Evolutionary conservation across 2,329 filamentous ascomycete genomes (phyloP).

Genomic region (Botrytis porri): DNA sequence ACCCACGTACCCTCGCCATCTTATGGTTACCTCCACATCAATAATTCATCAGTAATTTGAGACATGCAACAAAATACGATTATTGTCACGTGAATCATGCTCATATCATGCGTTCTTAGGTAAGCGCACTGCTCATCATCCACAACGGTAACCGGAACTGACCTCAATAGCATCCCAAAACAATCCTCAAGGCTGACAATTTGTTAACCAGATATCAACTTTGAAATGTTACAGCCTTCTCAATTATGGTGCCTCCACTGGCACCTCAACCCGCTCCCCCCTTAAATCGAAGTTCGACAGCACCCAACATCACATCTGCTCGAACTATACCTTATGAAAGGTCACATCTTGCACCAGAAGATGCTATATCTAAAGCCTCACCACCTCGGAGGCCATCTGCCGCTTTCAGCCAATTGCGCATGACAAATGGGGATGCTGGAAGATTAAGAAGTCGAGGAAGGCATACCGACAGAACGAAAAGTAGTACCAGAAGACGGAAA

Average conservation of each 20-base stretch:
- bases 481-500: slow-evolving; percentile 58
- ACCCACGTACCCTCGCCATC: too few species aligned
- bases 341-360: slow-evolving; percentile 75
- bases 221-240: slow-evolving; percentile 11
- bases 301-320: slow-evolving; percentile 23
- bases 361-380: slow-evolving; percentile 68
- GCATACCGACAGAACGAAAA: slow-evolving; percentile 43
- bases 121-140: neutral
- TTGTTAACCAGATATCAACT: slow-evolving; percentile 1
- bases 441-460: slow-evolving; percentile 29
- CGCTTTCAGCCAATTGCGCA: slow-evolving; percentile 39
- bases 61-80: neutral
- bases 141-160: neutral
- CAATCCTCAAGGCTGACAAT: slow-evolving; percentile 17
- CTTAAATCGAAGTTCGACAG: slow-evolving; percentile 31
- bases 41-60: neutral
- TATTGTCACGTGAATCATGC: neutral
- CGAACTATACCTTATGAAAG: slow-evolving; percentile 46
- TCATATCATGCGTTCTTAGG: neutral
- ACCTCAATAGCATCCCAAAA: slow-evolving; percentile 5
- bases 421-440: slow-evolving; percentile 31
- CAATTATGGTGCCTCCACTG: slow-evolving; percentile 34
- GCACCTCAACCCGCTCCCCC: slow-evolving; percentile 28
- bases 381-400: slow-evolving; percentile 53
- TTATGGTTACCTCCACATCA: neutral